Conservation (phyloP, 148 eudicot species). For the Diospyros lotus region DNA sequence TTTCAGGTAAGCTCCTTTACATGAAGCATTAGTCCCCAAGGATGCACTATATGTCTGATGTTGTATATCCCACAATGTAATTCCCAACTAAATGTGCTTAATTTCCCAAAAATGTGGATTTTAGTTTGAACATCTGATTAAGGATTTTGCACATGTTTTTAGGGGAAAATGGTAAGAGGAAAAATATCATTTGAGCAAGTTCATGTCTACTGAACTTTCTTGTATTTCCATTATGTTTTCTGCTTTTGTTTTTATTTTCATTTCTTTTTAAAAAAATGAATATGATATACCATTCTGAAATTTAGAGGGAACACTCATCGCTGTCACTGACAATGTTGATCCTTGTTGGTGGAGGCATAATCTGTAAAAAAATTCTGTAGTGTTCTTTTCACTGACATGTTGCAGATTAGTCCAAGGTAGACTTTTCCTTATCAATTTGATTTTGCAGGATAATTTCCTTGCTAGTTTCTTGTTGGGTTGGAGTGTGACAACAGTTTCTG, state of each 20-base stretch:
- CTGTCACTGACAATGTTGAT: not conserved
- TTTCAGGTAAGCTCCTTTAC: not conserved
- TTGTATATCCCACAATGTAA: not conserved
- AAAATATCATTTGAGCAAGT: not conserved
- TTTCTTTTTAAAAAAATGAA: not conserved
- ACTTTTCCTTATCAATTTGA: not conserved
- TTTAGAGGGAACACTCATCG: not conserved
- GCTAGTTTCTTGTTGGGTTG: conserved; percentile 93
- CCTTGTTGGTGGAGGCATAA: not conserved
- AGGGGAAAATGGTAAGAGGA: not conserved
- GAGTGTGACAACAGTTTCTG: conserved; percentile 78
- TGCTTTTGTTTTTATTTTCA: too few species aligned
- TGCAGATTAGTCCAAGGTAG: not conserved
- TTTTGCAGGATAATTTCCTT: conserved; percentile 74
- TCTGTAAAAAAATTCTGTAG: not conserved
- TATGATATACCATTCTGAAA: not conserved
- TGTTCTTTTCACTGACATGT: not conserved
- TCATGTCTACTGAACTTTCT: not conserved
- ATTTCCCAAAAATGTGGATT: not conserved
- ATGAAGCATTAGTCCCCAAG: not conserved
- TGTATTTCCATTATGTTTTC: not conserved
- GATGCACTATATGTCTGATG: not conserved
- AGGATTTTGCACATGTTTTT: not conserved
- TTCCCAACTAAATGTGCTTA: not conserved
- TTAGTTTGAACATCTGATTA: conserved; percentile 5